Conservation (phyloP, 2,329 filamentous ascomycete genomes). For the Periconia digitata region DNA sequence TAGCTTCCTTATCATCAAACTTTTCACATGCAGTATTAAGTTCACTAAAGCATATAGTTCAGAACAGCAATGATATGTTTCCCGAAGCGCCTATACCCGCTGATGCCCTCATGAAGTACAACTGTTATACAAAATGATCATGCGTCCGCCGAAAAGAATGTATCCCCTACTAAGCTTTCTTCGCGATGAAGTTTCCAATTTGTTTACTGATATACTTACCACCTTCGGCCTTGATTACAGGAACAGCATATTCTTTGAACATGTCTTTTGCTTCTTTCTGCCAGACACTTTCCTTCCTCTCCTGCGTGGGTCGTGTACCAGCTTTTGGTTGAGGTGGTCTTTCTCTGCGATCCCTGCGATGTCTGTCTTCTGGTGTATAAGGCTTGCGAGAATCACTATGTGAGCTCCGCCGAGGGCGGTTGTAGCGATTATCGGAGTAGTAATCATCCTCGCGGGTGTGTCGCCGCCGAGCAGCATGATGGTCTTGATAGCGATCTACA, state of each 20-base stretch:
- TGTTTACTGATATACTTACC: slow-evolving; percentile 19
- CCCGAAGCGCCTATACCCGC: not conserved
- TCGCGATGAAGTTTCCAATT: slow-evolving; percentile 15
- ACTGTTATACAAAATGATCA: not conserved
- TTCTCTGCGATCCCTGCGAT: not conserved
- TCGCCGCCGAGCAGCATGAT: slow-evolving; percentile 7
- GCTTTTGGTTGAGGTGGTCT: not conserved
- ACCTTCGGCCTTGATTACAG: slow-evolving; percentile 23
- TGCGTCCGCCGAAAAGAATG: not conserved
- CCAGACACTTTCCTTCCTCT: slow-evolving; percentile 16
- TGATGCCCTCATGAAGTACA: not conserved
- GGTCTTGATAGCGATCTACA: slow-evolving; percentile 7
- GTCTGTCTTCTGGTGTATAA: not conserved
- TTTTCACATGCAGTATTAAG: too few species aligned
- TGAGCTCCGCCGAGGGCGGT: slow-evolving; percentile 12
- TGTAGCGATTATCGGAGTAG: slow-evolving; percentile 16
- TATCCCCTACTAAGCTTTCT: slow-evolving; percentile 6
- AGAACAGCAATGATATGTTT: not conserved
- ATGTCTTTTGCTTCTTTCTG: slow-evolving; percentile 21
- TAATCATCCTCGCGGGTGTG: slow-evolving; percentile 14
- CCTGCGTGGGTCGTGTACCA: not conserved
- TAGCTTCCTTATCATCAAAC: too few species aligned
- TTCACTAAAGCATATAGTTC: not conserved
- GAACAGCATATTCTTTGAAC: slow-evolving; percentile 22
- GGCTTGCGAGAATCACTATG: slow-evolving; percentile 8